phyloP scores from a whole-genome alignment of 495 filamentous ascomycete genomes.

The Alectoria sarmentosa region DNA sequence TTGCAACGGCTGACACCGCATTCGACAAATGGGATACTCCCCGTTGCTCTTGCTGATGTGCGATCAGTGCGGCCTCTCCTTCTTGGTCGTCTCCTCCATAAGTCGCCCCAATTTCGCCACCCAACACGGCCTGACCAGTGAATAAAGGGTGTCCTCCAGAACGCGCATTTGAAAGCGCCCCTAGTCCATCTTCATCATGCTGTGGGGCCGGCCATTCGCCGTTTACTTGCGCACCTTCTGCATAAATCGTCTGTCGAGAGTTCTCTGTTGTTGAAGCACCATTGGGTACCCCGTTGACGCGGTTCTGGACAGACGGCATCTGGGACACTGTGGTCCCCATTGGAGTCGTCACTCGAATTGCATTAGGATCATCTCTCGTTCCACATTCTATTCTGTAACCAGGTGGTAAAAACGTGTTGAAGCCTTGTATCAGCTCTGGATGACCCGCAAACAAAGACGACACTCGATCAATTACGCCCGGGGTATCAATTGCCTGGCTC shows the following conservation, averaged over 20 bases:
- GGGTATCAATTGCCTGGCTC: conserved; percentile 97
- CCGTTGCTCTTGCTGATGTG: conserved; percentile 73
- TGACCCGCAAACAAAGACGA: conserved; percentile 96
- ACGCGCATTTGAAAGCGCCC: conserved; percentile 16
- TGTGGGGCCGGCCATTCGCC: conserved; percentile 23
- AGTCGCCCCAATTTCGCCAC: conserved; percentile 11
- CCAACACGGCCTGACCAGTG: conserved; percentile 19
- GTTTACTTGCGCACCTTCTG: conserved; percentile 23
- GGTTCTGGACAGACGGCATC: conserved; percentile 26
- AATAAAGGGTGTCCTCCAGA: conserved; percentile 22
- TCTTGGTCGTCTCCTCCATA: conserved; percentile 44
- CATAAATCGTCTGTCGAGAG: conserved; percentile 22
- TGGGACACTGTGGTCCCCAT: conserved; percentile 58
- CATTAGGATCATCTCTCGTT: conserved; percentile 82
- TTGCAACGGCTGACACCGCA: conserved; percentile 55
- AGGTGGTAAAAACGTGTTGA: conserved; percentile 96
- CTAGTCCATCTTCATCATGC: conserved; percentile 34
- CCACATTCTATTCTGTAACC: conserved; percentile 98
- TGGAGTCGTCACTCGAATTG: conserved; percentile 94
- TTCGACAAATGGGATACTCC: conserved; percentile 75
- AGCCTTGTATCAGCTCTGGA: conserved; percentile 93
- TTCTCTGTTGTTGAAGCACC: conserved; percentile 17
- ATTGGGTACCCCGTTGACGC: conserved; percentile 18
- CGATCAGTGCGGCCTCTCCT: conserved; percentile 44
- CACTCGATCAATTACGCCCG: conserved; percentile 94